A percentile compares a stretch with the other conserved stretches of the same genome.
Conservation (phyloP, 371 early-diverging fungal species). For the Entomophthora muscae region DNA sequence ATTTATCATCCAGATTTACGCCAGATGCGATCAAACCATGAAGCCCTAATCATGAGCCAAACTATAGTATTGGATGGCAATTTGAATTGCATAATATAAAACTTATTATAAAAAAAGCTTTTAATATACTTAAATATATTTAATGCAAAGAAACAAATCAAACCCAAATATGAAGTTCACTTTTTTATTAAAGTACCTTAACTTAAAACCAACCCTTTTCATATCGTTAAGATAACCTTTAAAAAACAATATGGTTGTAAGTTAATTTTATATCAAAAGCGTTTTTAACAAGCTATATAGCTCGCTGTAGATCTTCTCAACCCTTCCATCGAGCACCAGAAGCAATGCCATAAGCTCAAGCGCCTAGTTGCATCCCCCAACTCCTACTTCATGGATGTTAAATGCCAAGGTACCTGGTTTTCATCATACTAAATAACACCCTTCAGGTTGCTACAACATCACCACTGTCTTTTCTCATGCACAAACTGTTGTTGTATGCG, state of each 20-base stretch:
- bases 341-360: constrained; percentile 97
- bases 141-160: too few species aligned
- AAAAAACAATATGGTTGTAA: neutral
- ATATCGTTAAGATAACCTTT: neutral
- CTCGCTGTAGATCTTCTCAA: constrained; percentile 97
- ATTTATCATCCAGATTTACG: too few species aligned
- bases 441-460: constrained; percentile 80
- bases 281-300: constrained; percentile 22
- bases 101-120: too few species aligned
- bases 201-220: neutral
- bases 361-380: constrained; percentile 97
- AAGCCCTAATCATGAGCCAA: too few species aligned
- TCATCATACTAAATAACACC: neutral
- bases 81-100: too few species aligned
- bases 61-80: too few species aligned
- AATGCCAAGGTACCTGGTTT: constrained; percentile 71
- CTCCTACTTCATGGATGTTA: constrained; percentile 99
- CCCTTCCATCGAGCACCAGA: constrained; percentile 88
- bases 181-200: too few species aligned
- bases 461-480: constrained; percentile 98
- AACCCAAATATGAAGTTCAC: too few species aligned
- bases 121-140: too few species aligned
- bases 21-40: too few species aligned
- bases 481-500: constrained; percentile 94
- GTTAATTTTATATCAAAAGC: neutral